phyloP scores from a whole-genome alignment of 1,284 basidiomycete species.

The Trichosporon inkin region DNA sequence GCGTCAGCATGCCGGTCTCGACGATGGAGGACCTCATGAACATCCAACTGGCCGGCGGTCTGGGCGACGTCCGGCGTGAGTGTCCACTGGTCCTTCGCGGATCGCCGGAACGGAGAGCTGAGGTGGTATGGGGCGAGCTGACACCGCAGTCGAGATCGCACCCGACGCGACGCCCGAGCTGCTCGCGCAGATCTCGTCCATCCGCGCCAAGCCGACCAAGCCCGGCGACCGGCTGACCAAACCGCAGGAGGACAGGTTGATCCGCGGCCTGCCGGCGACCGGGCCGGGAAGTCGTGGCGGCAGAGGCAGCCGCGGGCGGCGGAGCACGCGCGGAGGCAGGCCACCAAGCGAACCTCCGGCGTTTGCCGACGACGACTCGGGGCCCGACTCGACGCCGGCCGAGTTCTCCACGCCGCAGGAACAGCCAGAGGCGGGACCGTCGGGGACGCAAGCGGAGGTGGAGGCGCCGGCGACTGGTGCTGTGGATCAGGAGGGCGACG shows the following conservation, averaged over 20 bases:
- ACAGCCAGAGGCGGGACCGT: not conserved
- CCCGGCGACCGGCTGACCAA: conserved; percentile 13
- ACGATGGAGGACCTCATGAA: conserved; percentile 19
- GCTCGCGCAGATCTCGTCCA: conserved; percentile 14
- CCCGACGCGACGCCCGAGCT: conserved; percentile 18
- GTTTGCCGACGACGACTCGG: not conserved
- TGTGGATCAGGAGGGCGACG: too few species aligned
- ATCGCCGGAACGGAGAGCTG: not conserved
- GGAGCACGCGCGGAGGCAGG: not conserved
- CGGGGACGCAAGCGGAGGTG: not conserved
- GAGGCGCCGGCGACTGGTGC: too few species aligned
- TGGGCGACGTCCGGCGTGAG: conserved; percentile 20
- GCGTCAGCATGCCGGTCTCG: conserved; percentile 12
- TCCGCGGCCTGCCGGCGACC: conserved; percentile 17
- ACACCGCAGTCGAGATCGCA: conserved; percentile 21
- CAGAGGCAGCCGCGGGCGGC: not conserved
- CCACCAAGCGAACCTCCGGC: not conserved
- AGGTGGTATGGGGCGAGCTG: not conserved
- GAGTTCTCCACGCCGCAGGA: not conserved
- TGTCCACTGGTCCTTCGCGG: not conserved
- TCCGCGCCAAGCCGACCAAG: conserved; percentile 14
- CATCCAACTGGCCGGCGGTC: conserved; percentile 19
- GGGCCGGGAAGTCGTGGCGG: conserved; percentile 22
- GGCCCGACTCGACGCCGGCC: not conserved
- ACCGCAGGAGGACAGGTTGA: conserved; percentile 22